Evolutionary conservation across 192 early-diverging fungal genomes (phyloP).

Genomic region (Dispira parvispora): DNA sequence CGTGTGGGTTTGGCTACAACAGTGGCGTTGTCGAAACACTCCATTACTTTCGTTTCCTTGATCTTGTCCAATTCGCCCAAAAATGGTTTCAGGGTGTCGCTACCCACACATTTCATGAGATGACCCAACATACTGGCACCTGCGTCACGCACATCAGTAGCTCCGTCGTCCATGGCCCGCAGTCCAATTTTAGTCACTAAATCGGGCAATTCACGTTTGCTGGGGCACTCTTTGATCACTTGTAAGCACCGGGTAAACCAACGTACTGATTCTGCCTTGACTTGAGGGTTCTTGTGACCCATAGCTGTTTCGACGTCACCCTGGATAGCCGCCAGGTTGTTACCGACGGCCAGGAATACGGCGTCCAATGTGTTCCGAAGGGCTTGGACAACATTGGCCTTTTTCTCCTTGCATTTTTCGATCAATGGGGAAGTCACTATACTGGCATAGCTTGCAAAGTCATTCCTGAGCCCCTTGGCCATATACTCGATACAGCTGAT

Average conservation of each 20-base stretch:
- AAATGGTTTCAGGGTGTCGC: constrained; percentile 51
- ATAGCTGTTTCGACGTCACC: constrained; percentile 55
- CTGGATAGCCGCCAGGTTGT: constrained; percentile 37
- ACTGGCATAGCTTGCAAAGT: constrained; percentile 63
- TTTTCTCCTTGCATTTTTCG: constrained; percentile 94
- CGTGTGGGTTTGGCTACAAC: constrained; percentile 43
- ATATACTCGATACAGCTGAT: constrained; percentile 72
- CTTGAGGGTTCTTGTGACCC: constrained; percentile 89
- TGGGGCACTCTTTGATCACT: constrained; percentile 44
- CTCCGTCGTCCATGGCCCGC: constrained; percentile 68
- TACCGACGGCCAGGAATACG: constrained; percentile 45
- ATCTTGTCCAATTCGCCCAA: constrained; percentile 76
- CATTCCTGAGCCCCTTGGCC: constrained; percentile 57
- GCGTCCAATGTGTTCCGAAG: constrained; percentile 67
- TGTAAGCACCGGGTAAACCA: constrained; percentile 62
- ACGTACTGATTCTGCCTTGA: constrained; percentile 55
- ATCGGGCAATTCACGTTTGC: constrained; percentile 64
- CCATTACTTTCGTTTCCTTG: constrained; percentile 73
- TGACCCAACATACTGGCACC: constrained; percentile 76
- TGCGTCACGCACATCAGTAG: constrained; percentile 64
- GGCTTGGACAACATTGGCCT: constrained; percentile 73
- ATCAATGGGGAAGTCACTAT: constrained; percentile 51
- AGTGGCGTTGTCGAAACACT: constrained; percentile 76
- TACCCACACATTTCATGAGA: constrained; percentile 72
- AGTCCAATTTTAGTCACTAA: constrained; percentile 54